Conservation (phyloP, 2,329 filamentous ascomycete genomes). For the Sphaceloma murrayae region DNA sequence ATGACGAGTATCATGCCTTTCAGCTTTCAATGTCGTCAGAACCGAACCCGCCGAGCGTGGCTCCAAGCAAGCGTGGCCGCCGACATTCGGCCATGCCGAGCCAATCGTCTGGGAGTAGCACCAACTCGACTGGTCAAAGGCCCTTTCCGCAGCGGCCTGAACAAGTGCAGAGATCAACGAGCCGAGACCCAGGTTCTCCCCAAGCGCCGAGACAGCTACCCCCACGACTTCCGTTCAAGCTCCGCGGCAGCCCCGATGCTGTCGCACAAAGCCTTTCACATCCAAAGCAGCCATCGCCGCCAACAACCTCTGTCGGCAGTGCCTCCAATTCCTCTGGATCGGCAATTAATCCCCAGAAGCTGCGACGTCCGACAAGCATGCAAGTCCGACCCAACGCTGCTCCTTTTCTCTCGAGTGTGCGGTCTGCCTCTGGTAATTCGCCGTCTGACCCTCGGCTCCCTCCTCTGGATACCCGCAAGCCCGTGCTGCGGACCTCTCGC, state of each 20-base stretch:
- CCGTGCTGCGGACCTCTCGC: slow-evolving; percentile 16
- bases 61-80: slow-evolving; percentile 8
- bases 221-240: slow-evolving; percentile 11
- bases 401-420: slow-evolving; percentile 35
- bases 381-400: slow-evolving; percentile 36
- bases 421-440: slow-evolving; percentile 23
- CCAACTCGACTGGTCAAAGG: slow-evolving; percentile 1
- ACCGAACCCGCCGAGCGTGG: slow-evolving; percentile 15
- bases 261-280: slow-evolving; percentile 4
- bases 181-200: slow-evolving; percentile 21
- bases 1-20: slow-evolving; percentile 15
- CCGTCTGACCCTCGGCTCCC: slow-evolving; percentile 21
- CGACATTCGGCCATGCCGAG: slow-evolving; percentile 21
- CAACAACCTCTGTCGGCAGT: not conserved
- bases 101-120: slow-evolving; percentile 13
- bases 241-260: slow-evolving; percentile 16
- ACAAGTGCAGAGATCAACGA: slow-evolving; percentile 13
- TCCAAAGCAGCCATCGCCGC: slow-evolving; percentile 17
- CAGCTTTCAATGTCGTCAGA: slow-evolving; percentile 14
- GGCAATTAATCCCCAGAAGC: not conserved
- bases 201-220: slow-evolving; percentile 14
- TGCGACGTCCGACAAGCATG: slow-evolving; percentile 36
- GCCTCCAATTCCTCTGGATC: not conserved
- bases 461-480: slow-evolving; percentile 26
- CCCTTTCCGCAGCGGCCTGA: slow-evolving; percentile 13